These are phyloP conservation scores for Cystofilobasidium ferigula DNA, from an alignment of 768 basidiomycete species.

Conservation along the genomic window DNA sequence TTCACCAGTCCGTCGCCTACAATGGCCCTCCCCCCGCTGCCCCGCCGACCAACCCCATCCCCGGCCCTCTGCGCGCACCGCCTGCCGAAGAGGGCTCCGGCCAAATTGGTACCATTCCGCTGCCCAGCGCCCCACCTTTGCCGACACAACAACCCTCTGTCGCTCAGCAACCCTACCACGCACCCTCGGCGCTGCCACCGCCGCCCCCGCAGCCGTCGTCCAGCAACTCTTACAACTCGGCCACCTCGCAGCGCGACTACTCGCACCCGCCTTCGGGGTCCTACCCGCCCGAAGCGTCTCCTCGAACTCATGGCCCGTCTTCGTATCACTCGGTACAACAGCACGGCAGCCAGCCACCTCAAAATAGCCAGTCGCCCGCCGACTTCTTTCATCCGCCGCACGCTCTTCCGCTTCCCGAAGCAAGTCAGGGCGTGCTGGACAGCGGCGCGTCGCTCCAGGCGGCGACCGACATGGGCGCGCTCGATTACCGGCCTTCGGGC, in stretches of 20 bases:
- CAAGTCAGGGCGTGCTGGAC: too few species aligned
- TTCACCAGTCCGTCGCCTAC: conserved; percentile 10
- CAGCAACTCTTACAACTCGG: neutral
- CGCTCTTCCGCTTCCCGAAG: too few species aligned
- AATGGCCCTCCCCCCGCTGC: neutral
- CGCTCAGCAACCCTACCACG: neutral
- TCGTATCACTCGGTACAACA: too few species aligned
- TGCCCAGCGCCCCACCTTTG: neutral
- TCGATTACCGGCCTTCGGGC: too few species aligned
- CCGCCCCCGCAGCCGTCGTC: neutral
- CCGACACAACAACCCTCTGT: neutral
- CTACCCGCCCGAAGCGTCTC: neutral
- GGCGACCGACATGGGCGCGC: too few species aligned
- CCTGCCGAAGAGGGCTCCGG: neutral
- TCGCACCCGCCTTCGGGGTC: neutral
- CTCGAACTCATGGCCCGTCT: neutral
- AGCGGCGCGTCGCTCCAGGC: too few species aligned
- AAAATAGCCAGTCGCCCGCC: too few species aligned
- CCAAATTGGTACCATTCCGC: neutral
- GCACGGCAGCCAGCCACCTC: too few species aligned
- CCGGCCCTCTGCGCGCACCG: neutral
- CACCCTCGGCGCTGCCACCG: neutral
- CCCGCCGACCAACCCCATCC: neutral
- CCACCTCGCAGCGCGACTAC: neutral
- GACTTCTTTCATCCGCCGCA: too few species aligned